These are phyloP conservation scores for Cyberlindnera japonica DNA, from an alignment of 805 yeast genomes.

Conservation along the genomic window DNA sequence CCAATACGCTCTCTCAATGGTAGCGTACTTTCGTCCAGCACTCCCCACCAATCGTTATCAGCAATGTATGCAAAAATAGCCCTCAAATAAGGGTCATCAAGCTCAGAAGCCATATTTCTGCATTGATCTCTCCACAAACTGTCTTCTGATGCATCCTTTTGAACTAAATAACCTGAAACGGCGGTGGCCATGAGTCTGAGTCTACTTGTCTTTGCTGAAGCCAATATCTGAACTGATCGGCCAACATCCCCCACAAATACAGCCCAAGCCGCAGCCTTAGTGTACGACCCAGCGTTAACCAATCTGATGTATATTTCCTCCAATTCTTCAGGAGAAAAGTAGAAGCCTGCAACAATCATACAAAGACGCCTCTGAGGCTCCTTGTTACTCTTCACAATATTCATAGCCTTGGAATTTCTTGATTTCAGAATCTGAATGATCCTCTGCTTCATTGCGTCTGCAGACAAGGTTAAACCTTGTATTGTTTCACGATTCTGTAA, in stretches of 20 bases:
- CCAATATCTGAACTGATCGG: constrained; percentile 74
- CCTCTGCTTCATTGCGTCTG: constrained; percentile 19
- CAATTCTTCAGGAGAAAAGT: constrained; percentile 68
- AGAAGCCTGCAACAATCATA: constrained; percentile 87
- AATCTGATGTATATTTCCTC: constrained; percentile 62
- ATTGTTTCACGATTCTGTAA: constrained; percentile 37
- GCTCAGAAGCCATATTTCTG: constrained; percentile 78
- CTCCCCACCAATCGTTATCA: constrained; percentile 96
- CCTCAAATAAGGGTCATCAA: constrained; percentile 83
- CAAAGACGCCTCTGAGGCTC: constrained; percentile 73
- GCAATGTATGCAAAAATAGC: constrained; percentile 93
- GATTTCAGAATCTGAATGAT: constrained; percentile 32
- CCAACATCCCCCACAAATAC: constrained; percentile 87
- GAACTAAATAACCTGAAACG: constrained; percentile 81
- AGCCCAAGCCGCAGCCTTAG: constrained; percentile 98
- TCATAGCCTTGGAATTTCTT: constrained; percentile 29
- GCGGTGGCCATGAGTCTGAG: constrained; percentile 86
- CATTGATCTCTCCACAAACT: constrained; percentile 90
- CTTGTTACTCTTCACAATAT: constrained; percentile 41
- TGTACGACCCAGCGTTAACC: constrained; percentile 56
- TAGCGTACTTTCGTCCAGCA: constrained; percentile 80
- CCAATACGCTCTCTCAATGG: constrained; percentile 88
- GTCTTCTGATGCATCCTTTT: constrained; percentile 41
- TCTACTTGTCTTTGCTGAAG: constrained; percentile 66
- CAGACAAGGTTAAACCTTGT: constrained; percentile 22